phyloP scores from a whole-genome alignment of 2,329 filamentous ascomycete species.

The Colletotrichum kahawae region DNA sequence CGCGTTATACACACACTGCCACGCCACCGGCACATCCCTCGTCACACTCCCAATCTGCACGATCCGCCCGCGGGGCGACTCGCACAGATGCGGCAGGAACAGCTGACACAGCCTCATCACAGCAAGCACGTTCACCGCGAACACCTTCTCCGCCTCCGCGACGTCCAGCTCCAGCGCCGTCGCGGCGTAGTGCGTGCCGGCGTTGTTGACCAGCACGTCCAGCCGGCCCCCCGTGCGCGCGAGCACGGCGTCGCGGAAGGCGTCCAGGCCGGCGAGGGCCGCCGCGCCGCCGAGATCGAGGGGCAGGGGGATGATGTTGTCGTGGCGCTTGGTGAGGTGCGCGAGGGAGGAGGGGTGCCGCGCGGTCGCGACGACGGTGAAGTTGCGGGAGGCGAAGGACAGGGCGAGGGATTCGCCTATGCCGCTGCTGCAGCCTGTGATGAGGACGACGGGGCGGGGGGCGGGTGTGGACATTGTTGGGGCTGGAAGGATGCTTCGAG shows the following conservation, averaged over 20 bases:
- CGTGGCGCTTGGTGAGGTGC: conserved; percentile 10
- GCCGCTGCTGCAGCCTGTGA: conserved; percentile 20
- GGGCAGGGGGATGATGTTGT: conserved; percentile 18
- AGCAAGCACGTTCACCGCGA: neutral
- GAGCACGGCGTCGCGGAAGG: neutral
- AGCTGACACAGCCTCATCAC: neutral
- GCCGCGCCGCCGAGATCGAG: conserved; percentile 8
- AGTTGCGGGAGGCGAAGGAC: conserved; percentile 1
- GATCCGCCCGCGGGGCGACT: conserved; percentile 2
- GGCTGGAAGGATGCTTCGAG: neutral
- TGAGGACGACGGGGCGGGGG: neutral
- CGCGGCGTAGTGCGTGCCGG: neutral
- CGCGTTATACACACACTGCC: conserved; percentile 22
- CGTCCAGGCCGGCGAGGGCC: neutral
- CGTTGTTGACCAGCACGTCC: neutral
- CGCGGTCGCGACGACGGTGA: conserved; percentile 22
- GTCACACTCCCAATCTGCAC: conserved; percentile 22
- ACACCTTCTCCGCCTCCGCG: neutral
- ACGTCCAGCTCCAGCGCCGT: neutral
- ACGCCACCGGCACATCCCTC: conserved; percentile 1
- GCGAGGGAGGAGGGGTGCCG: conserved; percentile 7
- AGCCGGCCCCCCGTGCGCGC: neutral
- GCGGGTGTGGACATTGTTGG: neutral
- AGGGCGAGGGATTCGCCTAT: conserved; percentile 19
- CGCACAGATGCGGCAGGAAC: neutral